Evolutionary conservation across 495 filamentous ascomycete genomes (phyloP), one percentile per base, ranked within the genome.

Genomic region (Aspergillus cavernicola): DNA sequence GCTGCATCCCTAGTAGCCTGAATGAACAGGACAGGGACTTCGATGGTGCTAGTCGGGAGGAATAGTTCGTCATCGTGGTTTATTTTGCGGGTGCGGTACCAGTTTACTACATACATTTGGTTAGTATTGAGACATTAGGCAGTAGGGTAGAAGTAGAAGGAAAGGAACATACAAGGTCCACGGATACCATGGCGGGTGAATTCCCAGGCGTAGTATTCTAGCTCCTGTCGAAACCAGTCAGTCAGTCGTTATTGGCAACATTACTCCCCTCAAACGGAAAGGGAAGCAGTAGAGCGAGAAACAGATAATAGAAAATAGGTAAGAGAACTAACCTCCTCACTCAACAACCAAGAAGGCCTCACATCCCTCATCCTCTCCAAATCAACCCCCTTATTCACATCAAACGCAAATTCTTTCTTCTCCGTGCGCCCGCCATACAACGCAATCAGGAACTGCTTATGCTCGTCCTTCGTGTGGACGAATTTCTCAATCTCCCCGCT

Each of bases 41-140:
- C 73, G 55, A 95, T 80, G 23, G 62, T 78, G 45, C 54, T 55
- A n/a, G 49, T 58, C 4, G 70, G 66, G 55, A 77, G 78, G 62
- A 66, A 69, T 36, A 78, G 62, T 58, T 97, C 92, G 45, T 96
- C 89, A 9, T 88, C 74, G 62, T 76, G 86, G 64, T 96, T 96
- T 47, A 86, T 65, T 64, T 82, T 62, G 1, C 74, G 66, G 2
- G 82, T 87, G 13, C 86, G 79, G 66, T 97, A 97, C 90, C 91
- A 97, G 59, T 91, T 85, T 45, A 84, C 82, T 85, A 39, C 28
- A n/a, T 3, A 12, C 2, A 16, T 51, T 35, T 38, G n/a, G 50
- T 50, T 48, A 37, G 50, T 19, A 11, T 29, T n/a, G n/a, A n/a
- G n/a, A n/a, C 0, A 10, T 36, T 0, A 28, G 10, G 13, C 20